Base-by-base conservation (phyloP, 148 eudicot species). In the Selenicereus undatus region DNA sequence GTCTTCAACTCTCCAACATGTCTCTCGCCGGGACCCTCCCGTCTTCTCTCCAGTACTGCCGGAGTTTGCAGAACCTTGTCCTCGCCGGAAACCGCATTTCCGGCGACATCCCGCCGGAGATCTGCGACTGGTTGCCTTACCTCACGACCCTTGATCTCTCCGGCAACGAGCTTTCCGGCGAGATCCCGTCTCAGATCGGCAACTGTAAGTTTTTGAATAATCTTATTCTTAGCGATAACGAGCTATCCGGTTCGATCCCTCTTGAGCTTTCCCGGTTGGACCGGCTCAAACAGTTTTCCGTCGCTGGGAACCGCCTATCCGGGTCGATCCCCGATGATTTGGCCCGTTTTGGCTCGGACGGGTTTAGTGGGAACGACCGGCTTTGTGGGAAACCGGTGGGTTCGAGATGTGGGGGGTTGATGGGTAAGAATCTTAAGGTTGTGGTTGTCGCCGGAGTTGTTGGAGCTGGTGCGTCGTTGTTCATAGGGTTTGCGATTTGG, bases 51-150 rank as follows among this genome's bases (percentile, higher is more conserved):
- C 88, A 79, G 48, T 86, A 39, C 74, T 94, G 98, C 68, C 84
- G 79, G 35, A 88, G 84, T 75, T 82, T 94, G 1, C 94, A 90
- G 51, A 87, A 56, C 16, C 89, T 94, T 0, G 85, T 80, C 52
- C 91, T 94, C 11, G 85, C 96, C 11, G 91, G 88, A 62, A 93
- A 95, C 77, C 76, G 71, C 7, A 76, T 95, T 58, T 69, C 87
- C 26, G 98, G 96, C 11, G 24, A 87, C 39, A 87, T 95, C 52
- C 98, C 98, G 35, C 0, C 75, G 0, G 70, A 86, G 54, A 86
- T 95, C 73, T 95, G 98, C 74, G 74, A 54, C 22, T 95, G 97
- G 96, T 74, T 95, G 68, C 96, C 97, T 9, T 95, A 83, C 82
- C 84, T 95, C 51, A 91, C 88, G 17, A 80, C 90, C 7, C 85